Evolutionary conservation across 129 eudicot genomes (phyloP).

Genomic region (Smallanthus sonchifolius): DNA sequence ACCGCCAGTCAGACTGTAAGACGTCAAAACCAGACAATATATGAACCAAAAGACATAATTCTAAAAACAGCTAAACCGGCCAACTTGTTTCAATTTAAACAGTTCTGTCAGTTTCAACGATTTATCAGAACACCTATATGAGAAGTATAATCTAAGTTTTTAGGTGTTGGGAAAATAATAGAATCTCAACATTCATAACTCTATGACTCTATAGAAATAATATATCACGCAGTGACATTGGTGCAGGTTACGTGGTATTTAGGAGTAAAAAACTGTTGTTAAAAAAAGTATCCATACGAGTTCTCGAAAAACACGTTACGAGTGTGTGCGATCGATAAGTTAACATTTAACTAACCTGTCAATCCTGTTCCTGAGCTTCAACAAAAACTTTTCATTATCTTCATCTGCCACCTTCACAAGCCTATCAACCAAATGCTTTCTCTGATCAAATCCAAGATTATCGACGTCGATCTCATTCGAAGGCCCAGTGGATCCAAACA

Average conservation of each 20-base stretch:
- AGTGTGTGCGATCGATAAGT: neutral
- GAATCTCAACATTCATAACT: neutral
- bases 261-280: too few species aligned
- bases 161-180: neutral
- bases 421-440: conserved; percentile 52
- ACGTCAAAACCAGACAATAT: too few species aligned
- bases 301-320: neutral
- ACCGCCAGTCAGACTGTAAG: too few species aligned
- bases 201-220: neutral
- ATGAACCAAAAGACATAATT: too few species aligned
- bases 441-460: conserved; percentile 51
- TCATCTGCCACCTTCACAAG: conserved; percentile 61
- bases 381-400: conserved; percentile 74
- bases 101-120: neutral
- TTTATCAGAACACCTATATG: neutral
- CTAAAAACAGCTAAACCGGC: too few species aligned
- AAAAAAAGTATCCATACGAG: too few species aligned
- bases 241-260: too few species aligned
- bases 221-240: neutral
- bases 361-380: conserved; percentile 56
- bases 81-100: too few species aligned
- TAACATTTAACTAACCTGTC: conserved; percentile 42
- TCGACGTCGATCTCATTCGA: conserved; percentile 49
- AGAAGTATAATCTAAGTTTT: neutral
- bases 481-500: conserved; percentile 56